A percentile compares a stretch with the other conserved stretches of the same genome.
Conservation (phyloP, 2,329 filamentous ascomycete species). For the Trichoderma endophyticum region DNA sequence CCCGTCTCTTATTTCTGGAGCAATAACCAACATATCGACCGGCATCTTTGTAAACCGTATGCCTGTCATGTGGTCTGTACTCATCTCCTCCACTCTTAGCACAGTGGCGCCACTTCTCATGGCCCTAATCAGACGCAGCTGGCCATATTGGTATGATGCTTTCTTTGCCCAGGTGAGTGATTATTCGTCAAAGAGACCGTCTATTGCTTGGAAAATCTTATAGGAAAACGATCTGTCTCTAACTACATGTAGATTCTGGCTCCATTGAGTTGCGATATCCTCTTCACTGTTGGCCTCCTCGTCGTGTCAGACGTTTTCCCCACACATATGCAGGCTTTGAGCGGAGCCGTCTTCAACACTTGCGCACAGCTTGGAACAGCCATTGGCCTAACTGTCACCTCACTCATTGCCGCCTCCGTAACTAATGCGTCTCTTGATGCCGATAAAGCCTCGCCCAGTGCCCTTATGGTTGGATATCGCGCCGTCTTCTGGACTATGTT, state of each 20-base stretch:
- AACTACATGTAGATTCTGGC: conserved; percentile 29
- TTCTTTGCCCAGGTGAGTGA: conserved; percentile 38
- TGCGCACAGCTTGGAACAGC: conserved; percentile 54
- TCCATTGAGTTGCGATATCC: conserved; percentile 43
- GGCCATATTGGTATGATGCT: conserved; percentile 50
- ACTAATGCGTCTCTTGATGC: conserved; percentile 30
- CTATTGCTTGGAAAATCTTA: neutral
- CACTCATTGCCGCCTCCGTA: conserved; percentile 42
- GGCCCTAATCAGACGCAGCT: conserved; percentile 47
- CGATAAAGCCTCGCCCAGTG: conserved; percentile 26
- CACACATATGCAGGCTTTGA: conserved; percentile 54
- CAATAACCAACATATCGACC: conserved; percentile 41
- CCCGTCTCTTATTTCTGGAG: conserved; percentile 44
- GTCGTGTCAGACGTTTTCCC: conserved; percentile 55
- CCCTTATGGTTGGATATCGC: conserved; percentile 47
- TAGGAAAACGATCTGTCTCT: neutral
- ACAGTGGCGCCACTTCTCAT: conserved; percentile 51
- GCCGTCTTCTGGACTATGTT: conserved; percentile 52
- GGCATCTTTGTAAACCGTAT: conserved; percentile 46
- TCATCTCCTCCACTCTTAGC: conserved; percentile 40
- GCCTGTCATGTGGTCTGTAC: conserved; percentile 39
- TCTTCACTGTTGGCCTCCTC: conserved; percentile 56
- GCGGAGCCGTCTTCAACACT: conserved; percentile 61
- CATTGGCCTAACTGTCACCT: conserved; percentile 46
- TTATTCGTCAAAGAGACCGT: neutral